Base-by-base conservation (phyloP, 306 rosid species). In the Prunus mongolica region DNA sequence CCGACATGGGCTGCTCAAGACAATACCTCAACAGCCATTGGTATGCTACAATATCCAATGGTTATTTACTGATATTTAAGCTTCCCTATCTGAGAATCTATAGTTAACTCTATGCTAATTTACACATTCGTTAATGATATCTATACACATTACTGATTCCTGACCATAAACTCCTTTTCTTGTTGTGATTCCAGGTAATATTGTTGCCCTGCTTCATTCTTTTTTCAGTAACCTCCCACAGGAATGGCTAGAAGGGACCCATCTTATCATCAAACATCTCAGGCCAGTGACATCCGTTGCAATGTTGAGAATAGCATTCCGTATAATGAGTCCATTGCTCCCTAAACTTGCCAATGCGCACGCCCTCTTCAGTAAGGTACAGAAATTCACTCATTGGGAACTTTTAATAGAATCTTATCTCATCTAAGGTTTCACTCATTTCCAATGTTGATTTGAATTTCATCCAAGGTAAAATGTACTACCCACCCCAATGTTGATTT, bases 1-100 rank as follows among this genome's bases (percentile, higher is more conserved):
- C 97, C 99, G 78, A 86, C 97, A 32, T 92, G 99, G 99, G 99
- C 99, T 64, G 97, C 99, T 76, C 97, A 95, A 84, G 97, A 95
- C 87, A 95, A 95, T 79, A 95, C 99, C 81, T 95, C 99, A 47
- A 95, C 97, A 41, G 97, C 97, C 46, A 88, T 92, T 14, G 99
- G 99, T 95, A 89, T 72, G 90, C 75, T 54, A 55, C 38, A 62
- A n/a, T 60, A 54, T 34, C 22, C 67, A 51, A 10, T 58, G 55
- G 18, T 62, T 73, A 49, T 62, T 60, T 73, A 54, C 57, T 74
- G 67, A 32, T 71, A 27, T 10, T n/a, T 69, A 28, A 30, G 27
- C n/a, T 19, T 69, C 46, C 28, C 67, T 27, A 45, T 56, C 30
- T 34, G 5, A 57, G 51, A 9, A 12, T 73, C 25, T 73, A 10